Conservation (phyloP, 2,329 filamentous ascomycete genomes). For the Trichoderma sp. region DNA sequence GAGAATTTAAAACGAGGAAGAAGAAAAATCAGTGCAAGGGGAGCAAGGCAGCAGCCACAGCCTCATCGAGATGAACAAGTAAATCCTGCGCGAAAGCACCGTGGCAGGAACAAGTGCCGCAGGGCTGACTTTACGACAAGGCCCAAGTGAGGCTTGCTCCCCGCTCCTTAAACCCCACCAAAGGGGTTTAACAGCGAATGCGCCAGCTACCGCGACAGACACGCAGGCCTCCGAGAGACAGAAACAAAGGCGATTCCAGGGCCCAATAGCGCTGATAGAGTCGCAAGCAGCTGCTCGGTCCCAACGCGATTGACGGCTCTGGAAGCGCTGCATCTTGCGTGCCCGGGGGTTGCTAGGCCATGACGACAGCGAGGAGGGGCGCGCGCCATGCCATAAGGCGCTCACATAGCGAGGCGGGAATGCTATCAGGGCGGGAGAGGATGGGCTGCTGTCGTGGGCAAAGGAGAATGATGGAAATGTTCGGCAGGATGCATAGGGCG, state of each 20-base stretch:
- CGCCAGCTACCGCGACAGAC: conserved; percentile 18
- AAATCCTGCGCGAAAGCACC: neutral
- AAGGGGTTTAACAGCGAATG: conserved; percentile 19
- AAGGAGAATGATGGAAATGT: neutral
- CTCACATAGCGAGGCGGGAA: conserved; percentile 22
- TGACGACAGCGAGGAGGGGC: conserved; percentile 44
- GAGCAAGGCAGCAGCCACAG: conserved; percentile 19
- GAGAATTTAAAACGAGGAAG: neutral
- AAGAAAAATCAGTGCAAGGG: neutral
- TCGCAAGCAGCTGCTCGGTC: conserved; percentile 10
- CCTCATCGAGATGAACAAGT: neutral
- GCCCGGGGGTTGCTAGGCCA: conserved; percentile 33
- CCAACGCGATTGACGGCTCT: conserved; percentile 13
- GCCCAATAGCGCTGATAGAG: neutral
- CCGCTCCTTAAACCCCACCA: conserved; percentile 22
- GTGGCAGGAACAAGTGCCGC: conserved; percentile 22
- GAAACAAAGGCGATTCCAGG: neutral
- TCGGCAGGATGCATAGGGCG: neutral
- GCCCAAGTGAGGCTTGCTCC: conserved; percentile 18
- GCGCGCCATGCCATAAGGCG: conserved; percentile 24
- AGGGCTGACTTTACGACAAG: conserved; percentile 19
- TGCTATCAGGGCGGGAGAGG: neutral
- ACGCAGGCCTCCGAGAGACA: conserved; percentile 9
- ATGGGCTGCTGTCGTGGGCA: neutral
- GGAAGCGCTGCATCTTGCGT: neutral